Percentiles rank a stretch among this genome's conserved stretches.
Evolutionary conservation across 306 rosid species (phyloP).

Genomic region (Fragaria iinumae): DNA sequence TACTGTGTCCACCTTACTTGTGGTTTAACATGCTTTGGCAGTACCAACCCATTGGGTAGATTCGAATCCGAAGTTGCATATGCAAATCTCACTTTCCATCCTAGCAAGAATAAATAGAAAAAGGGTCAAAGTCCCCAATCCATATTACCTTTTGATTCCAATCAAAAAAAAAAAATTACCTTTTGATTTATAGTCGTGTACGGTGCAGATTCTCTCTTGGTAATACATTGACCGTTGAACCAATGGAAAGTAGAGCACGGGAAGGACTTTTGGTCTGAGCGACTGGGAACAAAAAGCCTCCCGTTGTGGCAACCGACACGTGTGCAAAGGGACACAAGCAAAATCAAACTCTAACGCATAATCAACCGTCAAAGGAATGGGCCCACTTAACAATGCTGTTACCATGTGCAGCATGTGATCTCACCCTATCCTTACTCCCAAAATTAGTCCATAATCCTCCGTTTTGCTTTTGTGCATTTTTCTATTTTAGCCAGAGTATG

Average conservation of each 20-base stretch:
- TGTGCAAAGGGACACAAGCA: constrained; percentile 19
- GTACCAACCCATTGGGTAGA: too few relatives aligned
- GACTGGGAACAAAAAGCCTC: constrained; percentile 11
- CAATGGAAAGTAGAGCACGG: background rate
- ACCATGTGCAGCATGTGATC: constrained; percentile 36
- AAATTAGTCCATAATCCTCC: background rate
- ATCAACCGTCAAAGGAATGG: background rate
- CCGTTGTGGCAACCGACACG: constrained; percentile 24
- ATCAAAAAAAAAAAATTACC: too few relatives aligned
- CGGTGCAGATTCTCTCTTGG: background rate
- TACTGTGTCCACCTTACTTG: too few relatives aligned
- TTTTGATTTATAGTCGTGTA: constrained; percentile 7
- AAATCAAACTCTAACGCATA: background rate
- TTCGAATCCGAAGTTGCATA: constrained; percentile 1
- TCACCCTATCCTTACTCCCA: constrained; percentile 3
- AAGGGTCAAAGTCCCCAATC: background rate
- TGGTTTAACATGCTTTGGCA: too few relatives aligned
- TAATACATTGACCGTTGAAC: constrained; percentile 19
- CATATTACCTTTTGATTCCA: background rate
- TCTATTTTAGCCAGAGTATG: background rate
- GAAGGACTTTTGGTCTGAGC: constrained; percentile 26
- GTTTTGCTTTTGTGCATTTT: background rate
- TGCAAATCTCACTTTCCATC: background rate
- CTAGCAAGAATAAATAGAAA: background rate
- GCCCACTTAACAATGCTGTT: constrained; percentile 3